Evolutionary conservation across 176 grass and related monocot genomes (phyloP).

Genomic region (Alloteropsis semialata): DNA sequence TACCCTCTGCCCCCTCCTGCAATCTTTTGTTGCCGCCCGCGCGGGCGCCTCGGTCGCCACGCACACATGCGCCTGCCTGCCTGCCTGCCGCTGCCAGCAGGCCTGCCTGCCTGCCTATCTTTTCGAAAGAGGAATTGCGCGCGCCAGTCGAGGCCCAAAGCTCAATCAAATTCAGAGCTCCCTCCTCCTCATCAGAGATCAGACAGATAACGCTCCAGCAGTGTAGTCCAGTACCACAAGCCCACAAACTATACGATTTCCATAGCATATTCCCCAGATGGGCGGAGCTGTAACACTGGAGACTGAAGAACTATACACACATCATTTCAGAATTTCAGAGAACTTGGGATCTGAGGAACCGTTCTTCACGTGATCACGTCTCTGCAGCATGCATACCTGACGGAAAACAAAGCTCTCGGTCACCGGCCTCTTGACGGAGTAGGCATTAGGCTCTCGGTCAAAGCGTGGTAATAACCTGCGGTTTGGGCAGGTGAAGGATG

Average conservation of each 20-base stretch:
- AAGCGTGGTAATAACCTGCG: not conserved
- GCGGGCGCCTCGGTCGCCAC: slow-evolving; percentile 24
- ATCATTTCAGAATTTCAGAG: not conserved
- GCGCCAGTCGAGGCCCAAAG: slow-evolving; percentile 30
- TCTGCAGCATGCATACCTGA: not conserved
- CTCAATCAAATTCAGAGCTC: slow-evolving; percentile 22
- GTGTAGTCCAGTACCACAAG: not conserved
- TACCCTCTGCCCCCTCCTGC: not conserved
- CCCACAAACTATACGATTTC: too few species aligned
- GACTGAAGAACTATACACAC: not conserved
- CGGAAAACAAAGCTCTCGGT: not conserved
- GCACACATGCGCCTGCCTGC: slow-evolving; percentile 47
- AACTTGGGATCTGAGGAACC: too few species aligned
- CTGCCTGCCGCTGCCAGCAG: not conserved
- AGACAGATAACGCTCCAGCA: not conserved
- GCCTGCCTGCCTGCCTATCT: slow-evolving; percentile 17
- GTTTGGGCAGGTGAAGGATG: not conserved
- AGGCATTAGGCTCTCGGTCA: not conserved
- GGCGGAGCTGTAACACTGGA: too few species aligned
- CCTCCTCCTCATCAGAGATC: too few species aligned
- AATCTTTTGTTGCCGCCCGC: slow-evolving; percentile 15
- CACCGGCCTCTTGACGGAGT: too few species aligned
- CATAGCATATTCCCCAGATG: too few species aligned
- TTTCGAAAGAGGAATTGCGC: slow-evolving; percentile 47
- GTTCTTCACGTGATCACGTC: too few species aligned